Base-by-base conservation (phyloP, 2,329 filamentous ascomycete species). In the Xylariaceae sp. region DNA sequence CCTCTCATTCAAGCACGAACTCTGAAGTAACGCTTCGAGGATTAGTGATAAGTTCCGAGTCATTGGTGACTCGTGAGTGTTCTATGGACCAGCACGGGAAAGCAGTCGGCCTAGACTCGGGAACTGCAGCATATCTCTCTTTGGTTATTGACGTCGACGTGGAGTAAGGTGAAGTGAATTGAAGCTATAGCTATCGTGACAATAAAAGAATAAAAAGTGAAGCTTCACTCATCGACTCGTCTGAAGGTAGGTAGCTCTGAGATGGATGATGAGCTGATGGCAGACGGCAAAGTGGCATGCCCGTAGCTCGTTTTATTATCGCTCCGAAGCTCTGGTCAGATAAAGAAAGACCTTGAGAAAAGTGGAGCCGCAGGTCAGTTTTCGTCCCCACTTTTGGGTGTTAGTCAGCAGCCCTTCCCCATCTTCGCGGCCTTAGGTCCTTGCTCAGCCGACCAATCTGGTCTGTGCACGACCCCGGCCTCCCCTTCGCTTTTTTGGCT, bases 401-500 rank as follows among this genome's bases (percentile, higher is more conserved):
- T 42, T 42, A 42, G 37, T 42, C 37, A 42, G 37, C 37, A 10
- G 37, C 9, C 9, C 37, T 42, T 42, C 37, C 11, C 37, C 37
- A 42, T 42, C 37, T 42, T 42, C 23, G 23, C 23, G 23, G 23
- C 23, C 23, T 42, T 52, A 57, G 58, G 56, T 35, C 34, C 9
- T 30, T 30, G 23, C 9, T 42, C 37, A 42, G 42, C 34, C 52
- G 49, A 50, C 54, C 53, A 51, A 52, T 48, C 53, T 64, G 64
- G 64, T 60, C 62, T 48, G 64, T 66, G 64, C 64, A 49, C 51
- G 44, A 48, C 50, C 63, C 59, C 47, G 49, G 48, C 58, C 61
- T 63, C 62, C 60, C 61, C 61, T 60, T 65, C 63, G 64, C 58
- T 63, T 62, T 66, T 61, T 58, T 44, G 62, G 60, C 58, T 51